Base-by-base conservation (phyloP, 768 basidiomycete species). In the Tylopilus rubrobrunneus region DNA sequence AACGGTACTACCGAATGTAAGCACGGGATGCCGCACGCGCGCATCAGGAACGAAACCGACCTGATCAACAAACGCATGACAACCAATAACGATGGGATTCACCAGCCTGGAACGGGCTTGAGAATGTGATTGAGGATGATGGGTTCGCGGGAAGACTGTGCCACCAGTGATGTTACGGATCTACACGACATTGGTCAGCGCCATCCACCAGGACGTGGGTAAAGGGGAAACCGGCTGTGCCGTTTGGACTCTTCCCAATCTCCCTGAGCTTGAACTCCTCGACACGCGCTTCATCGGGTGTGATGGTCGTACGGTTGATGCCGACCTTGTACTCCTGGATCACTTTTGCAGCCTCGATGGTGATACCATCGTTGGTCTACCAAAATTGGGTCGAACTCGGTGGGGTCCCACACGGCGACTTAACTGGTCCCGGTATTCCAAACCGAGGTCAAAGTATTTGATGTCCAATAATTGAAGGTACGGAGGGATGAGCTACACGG, bases 231-330 rank as follows among this genome's bases (percentile, higher is more conserved):
- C 86, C 49, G 56, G 91, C 88, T 2, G 95, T 96, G 62, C 94
- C 95, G 71, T 97, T 97, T 7, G 95, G 96, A 66, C 90, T 92
- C 77, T 79, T 88, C 95, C 93, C 96, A 96, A 99, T 99, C 73
- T 95, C 85, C 79, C 96, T 98, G 68, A 99, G 80, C 47, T 93
- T 91, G 82, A 97, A 99, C 73, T 98, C 97, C 68, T 94, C 75
- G 45, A 98, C 93, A 53, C 95, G 87, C 23, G 85, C 92, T 70
- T 98, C 96, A 68, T 99, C 97, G 7, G 97, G 97, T 1, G 97
- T 99, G 74, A 98, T 98, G 43, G 96, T 98, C 39, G 95, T 96
- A 75, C 96, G 98, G 73, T 99, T 99, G 76, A 98, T 94, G 58
- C 96, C 97, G 59, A 99, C 97, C 58, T 86, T 86, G 81, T 97